Conservation (phyloP, 495 filamentous ascomycete genomes). For the Tricharina praecox region DNA sequence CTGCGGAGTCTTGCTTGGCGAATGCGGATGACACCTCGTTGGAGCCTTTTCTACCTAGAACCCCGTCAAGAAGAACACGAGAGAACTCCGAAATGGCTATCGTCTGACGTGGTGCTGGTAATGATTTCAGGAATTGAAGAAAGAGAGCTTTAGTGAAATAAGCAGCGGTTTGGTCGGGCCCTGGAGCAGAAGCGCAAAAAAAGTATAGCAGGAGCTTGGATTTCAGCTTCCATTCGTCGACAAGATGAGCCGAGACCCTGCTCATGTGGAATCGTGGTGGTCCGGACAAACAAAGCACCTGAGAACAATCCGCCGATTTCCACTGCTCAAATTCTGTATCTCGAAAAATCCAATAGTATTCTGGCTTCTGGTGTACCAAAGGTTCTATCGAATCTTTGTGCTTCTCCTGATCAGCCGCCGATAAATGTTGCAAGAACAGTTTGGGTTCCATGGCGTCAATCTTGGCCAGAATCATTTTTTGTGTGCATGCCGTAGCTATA, state of each 20-base stretch:
- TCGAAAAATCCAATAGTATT: slow-evolving; percentile 2
- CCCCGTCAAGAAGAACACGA: background rate
- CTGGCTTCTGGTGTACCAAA: background rate
- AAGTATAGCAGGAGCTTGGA: background rate
- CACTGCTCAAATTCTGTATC: background rate
- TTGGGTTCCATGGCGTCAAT: background rate
- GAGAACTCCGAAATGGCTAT: background rate
- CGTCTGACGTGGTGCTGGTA: background rate
- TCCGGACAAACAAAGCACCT: background rate
- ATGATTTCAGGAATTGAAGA: background rate
- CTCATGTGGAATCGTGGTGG: background rate
- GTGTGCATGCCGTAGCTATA: background rate
- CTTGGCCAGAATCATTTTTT: background rate
- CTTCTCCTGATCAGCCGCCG: background rate
- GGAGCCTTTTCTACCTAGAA: background rate
- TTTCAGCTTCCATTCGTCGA: background rate
- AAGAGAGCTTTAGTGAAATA: background rate
- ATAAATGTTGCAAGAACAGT: background rate
- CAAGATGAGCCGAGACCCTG: background rate
- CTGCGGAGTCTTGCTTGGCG: background rate
- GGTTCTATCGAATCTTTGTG: background rate
- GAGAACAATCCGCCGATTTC: background rate
- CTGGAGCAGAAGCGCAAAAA: background rate
- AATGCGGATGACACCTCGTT: background rate
- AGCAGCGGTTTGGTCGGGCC: background rate